Base-by-base conservation (phyloP, 1,284 basidiomycete genomes). In the Malassezia furfur region DNA sequence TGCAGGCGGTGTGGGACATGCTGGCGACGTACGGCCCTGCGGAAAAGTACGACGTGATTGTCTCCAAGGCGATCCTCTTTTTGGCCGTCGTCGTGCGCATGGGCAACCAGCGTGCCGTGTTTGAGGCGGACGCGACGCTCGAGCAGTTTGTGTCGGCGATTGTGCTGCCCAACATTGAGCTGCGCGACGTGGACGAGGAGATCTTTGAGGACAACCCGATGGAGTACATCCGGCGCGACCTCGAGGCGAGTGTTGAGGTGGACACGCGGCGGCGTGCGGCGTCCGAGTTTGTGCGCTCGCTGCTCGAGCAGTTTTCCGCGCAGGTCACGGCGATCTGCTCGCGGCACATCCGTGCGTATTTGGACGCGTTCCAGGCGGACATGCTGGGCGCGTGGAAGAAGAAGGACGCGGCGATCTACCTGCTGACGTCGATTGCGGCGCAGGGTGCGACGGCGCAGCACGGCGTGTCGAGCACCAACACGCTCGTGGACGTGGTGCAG, bases 131-230 rank as follows among this genome's bases (percentile, higher is more conserved):
- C 6, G 84, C 86, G 5, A 91, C 87, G 1, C 85, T 96, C 62
- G 83, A 84, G 14, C 83, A 84, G 15, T 84, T 96, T 58, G 84
- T 88, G 36, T 84, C 89, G 70, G 86, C 89, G 52, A 91, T 98
- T 61, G 85, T 96, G 28, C 80, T 98, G 30, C 91, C 93, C 28
- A 96, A 96, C 70, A 88, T 96, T 63, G 79, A 82, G 15, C 80
- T 96, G 34, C 81, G 91, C 77, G 85, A 87, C 50, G 85, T 90
- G 62, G 91, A 96, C 61, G 82, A 91, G 57, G 93, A 98, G 70
- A 85, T 91, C 76, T 96, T 98, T 70, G 90, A 96, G 76, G 93
- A 98, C 61, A 91, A 96, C 65, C 93, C 93, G 0, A 82, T 93
- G 45, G 93, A 96, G 72, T 98, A 88, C 75, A 88, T 98, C 63